phyloP scores from a whole-genome alignment of 805 yeast species.

The Spathaspora arborariae region DNA sequence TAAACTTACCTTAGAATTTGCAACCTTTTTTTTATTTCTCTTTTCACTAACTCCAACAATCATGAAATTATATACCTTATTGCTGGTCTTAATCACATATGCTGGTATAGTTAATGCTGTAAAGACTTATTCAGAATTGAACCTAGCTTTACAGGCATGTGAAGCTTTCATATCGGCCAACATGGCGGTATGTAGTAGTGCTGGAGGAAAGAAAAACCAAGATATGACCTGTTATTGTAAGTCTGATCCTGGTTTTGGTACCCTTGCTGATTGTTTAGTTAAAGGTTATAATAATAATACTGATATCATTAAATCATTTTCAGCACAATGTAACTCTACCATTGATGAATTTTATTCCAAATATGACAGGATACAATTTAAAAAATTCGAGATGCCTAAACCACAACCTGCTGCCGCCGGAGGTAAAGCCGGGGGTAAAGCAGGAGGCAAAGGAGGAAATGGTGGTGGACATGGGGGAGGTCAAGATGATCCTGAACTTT shows the following conservation, averaged over 20 bases:
- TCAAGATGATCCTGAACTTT: not conserved
- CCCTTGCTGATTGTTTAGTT: constrained; percentile 18
- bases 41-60: not conserved
- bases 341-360: constrained; percentile 11
- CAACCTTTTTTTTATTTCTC: constrained; percentile 1
- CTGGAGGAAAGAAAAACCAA: constrained; percentile 1
- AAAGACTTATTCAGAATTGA: constrained; percentile 8
- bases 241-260: constrained; percentile 16
- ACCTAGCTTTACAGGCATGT: constrained; percentile 14
- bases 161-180: constrained; percentile 6
- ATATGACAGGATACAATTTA: constrained; percentile 10
- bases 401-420: not conserved
- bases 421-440: constrained; percentile 1
- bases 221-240: constrained; percentile 14
- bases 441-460: constrained; percentile 1
- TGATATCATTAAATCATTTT: constrained; percentile 11
- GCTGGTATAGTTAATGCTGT: not conserved
- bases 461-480: constrained; percentile 4
- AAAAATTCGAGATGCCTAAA: not conserved
- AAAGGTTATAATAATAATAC: constrained; percentile 18
- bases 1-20: not conserved
- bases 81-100: not conserved
- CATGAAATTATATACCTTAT: not conserved
- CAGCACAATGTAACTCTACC: constrained; percentile 12
- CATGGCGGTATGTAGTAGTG: constrained; percentile 14